A percentile compares a stretch with the other conserved stretches of the same genome.
Conservation (phyloP, 2,329 filamentous ascomycete genomes). For the Fusarium sp. region DNA sequence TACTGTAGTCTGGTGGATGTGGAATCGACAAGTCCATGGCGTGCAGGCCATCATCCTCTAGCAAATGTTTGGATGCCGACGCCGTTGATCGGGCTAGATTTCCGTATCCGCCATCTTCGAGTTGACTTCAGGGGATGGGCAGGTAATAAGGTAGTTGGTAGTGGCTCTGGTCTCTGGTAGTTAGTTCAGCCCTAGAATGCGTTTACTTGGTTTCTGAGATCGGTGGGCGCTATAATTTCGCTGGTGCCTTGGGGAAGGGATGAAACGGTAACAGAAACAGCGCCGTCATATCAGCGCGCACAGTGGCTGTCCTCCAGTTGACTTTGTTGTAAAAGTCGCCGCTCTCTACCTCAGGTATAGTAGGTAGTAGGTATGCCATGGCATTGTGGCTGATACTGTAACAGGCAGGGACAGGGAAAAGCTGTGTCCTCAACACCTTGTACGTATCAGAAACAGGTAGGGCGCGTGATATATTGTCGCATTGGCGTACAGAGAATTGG, state of each 20-base stretch:
- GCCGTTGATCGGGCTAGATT: conserved; percentile 35
- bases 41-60: conserved; percentile 37
- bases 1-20: conserved; percentile 28
- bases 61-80: conserved; percentile 27
- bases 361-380: too few relatives aligned
- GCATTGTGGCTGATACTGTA: conserved; percentile 25
- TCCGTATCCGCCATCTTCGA: conserved; percentile 30
- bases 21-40: conserved; percentile 39
- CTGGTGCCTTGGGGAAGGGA: conserved; percentile 30
- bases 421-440: background rate
- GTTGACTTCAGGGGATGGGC: conserved; percentile 32
- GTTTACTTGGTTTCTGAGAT: conserved; percentile 27
- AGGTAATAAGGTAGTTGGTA: conserved; percentile 15
- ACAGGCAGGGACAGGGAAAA: background rate
- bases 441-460: background rate
- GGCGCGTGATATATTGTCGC: conserved; percentile 16
- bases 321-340: background rate
- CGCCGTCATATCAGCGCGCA: conserved; percentile 21
- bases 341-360: background rate
- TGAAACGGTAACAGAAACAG: conserved; percentile 28
- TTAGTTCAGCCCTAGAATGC: conserved; percentile 42
- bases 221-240: conserved; percentile 39
- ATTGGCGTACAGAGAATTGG: conserved; percentile 8
- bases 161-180: conserved; percentile 6
- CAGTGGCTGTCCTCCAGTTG: conserved; percentile 2